Evolutionary conservation across 495 filamentous ascomycete genomes (phyloP), one percentile per base, ranked within the genome.

Genomic region (Neurospora sp.): DNA sequence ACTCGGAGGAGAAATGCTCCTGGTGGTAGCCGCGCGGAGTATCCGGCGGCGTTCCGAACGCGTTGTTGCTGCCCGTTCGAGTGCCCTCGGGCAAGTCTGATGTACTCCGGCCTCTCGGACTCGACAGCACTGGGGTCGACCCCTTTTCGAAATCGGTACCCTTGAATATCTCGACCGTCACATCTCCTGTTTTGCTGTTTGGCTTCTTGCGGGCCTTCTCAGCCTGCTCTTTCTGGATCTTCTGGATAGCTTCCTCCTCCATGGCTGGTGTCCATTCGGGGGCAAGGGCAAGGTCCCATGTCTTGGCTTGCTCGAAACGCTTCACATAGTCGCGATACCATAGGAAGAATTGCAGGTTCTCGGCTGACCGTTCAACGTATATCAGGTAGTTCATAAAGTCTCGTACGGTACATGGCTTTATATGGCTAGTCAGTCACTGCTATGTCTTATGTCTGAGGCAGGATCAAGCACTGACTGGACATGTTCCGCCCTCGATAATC

Each of bases 321-420:
- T 84, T 80, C 47, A 76, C 78, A 74, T 93, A 94, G 78, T 91
- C 90, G 38, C 81, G 85, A 72, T 87, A 86, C 92, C 92, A 94
- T 18, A 94, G 87, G 78, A 84, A 92, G 81, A 94, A 94, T 79
- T 94, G 91, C 39, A 94, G 85, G 78, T 93, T 93, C 81, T 94
- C 92, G 69, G 92, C 89, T 14, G 88, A 80, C 42, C 89, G 88
- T 77, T 93, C 91, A 69, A 94, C 86, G 79, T 93, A 92, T 70
- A 89, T 83, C 59, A 93, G 84, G 77, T 93, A 94, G 81, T 92
- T 91, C 89, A 93, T 91, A 78, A 94, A 94, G 74, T 94, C 92
- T 38, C 91, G 87, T 38, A 86, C 77, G 0, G 92, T 93, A 78
- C 89, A 88, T 37, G 92, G 92, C 92, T 94, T 73, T 12, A 41